Conservation (phyloP, 768 basidiomycete genomes). For the Boletus subparvulus region DNA sequence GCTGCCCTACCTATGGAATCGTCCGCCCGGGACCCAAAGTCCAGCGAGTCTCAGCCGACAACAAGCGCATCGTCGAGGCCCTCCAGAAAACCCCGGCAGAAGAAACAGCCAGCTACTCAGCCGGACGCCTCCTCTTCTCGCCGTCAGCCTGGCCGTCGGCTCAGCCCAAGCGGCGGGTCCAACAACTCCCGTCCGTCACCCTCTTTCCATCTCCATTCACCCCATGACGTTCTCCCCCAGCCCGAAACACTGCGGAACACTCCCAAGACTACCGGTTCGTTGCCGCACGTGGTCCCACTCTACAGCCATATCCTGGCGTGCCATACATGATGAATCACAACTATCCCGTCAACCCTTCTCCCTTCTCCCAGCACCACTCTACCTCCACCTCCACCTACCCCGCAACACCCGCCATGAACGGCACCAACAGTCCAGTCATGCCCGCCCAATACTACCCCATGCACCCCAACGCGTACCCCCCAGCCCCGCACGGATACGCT, state of each 20-base stretch:
- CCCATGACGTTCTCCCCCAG: constrained; percentile 13
- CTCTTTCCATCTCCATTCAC: constrained; percentile 2
- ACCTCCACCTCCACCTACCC: constrained; percentile 40
- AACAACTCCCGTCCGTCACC: constrained; percentile 19
- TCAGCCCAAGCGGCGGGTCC: constrained; percentile 21
- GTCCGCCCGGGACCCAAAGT: constrained; percentile 48
- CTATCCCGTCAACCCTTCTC: constrained; percentile 61
- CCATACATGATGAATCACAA: constrained; percentile 69
- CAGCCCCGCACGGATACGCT: constrained; percentile 42
- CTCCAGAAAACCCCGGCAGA: constrained; percentile 56
- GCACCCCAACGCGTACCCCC: constrained; percentile 51
- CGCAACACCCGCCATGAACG: constrained; percentile 36
- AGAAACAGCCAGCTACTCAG: constrained; percentile 40
- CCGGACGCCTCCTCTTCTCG: constrained; percentile 24
- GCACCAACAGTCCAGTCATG: constrained; percentile 40
- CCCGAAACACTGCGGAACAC: constrained; percentile 21
- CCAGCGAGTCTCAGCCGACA: constrained; percentile 42
- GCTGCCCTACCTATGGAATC: constrained; percentile 43
- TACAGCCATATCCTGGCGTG: constrained; percentile 56
- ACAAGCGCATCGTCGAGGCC: constrained; percentile 35
- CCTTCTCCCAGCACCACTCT: constrained; percentile 43
- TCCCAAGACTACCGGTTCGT: constrained; percentile 32
- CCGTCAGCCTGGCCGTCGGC: constrained; percentile 30
- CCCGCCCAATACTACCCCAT: constrained; percentile 56
- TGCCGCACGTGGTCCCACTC: constrained; percentile 41